Conservation (phyloP, 2,329 filamentous ascomycete species). For the Epicoccum sorghinum region DNA sequence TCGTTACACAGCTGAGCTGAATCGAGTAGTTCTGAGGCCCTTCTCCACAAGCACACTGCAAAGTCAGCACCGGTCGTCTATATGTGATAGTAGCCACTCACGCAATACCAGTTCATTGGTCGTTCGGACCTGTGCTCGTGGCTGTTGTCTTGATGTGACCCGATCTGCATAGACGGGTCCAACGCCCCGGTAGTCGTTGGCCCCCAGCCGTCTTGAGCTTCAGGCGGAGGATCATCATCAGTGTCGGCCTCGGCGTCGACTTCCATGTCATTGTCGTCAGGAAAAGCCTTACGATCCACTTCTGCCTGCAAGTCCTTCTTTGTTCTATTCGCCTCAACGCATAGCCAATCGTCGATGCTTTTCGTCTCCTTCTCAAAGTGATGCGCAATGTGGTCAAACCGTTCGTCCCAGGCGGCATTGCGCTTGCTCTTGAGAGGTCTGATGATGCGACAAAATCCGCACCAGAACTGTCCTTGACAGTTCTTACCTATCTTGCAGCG, state of each 20-base stretch:
- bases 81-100: background rate
- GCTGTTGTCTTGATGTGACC: no score
- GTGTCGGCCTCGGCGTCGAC: background rate
- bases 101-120: background rate
- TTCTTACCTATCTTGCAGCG: conserved; percentile 68
- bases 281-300: conserved; percentile 21
- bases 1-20: background rate
- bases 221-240: background rate
- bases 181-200: background rate
- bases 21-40: background rate
- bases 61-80: background rate
- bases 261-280: conserved; percentile 11
- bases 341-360: conserved; percentile 64
- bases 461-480: conserved; percentile 76
- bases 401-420: conserved; percentile 63
- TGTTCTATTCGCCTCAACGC: conserved; percentile 44
- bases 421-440: conserved; percentile 59
- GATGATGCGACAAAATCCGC: conserved; percentile 74
- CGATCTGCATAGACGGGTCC: background rate
- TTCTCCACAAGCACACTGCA: background rate
- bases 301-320: conserved; percentile 40
- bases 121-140: background rate
- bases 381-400: conserved; percentile 76
- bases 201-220: background rate
- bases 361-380: conserved; percentile 66